Evolutionary conservation across 2,329 filamentous ascomycete genomes (phyloP), one percentile per base, ranked within the genome.

Genomic region (Emergomyces pasteurianus): DNA sequence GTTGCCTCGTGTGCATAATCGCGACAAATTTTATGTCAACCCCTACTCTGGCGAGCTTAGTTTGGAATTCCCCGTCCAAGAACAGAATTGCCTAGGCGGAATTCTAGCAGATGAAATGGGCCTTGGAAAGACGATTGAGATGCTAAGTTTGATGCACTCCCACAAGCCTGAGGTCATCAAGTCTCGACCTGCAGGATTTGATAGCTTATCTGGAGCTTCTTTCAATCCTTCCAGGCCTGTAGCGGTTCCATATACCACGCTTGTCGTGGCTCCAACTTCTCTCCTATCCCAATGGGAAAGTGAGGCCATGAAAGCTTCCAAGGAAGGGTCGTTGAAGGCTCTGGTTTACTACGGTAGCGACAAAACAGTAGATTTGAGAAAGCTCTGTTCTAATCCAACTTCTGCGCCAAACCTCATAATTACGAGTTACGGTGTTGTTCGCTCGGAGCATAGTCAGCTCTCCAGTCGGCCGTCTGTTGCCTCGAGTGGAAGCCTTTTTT

Each of bases 61-160:
- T 1, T 78, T 97, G 0, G 86, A 95, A 6, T 99, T 99, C 66
- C 94, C 94, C 0, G 83, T 86, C 2, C 94, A 99, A 71, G 90
- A 97, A 68, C 94, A 97, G 70, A 90, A 95, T 71, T 99, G 94
- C 66, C 79, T 96, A 0, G 94, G 94, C 52, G 94, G 94, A 6
- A 89, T 99, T 61, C 78, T 99, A 49, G 94, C 94, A 9, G 94
- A 99, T 69, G 81, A 97, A 74, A 99, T 99, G 94, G 94, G 94
- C 54, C 79, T 99, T 1, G 94, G 94, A 40, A 99, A 99, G 77
- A 99, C 94, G 0, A 97, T 99, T 59, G 92, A 99, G 71, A 97
- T 99, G 91, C 83, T 99, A 63, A 94, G 90, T 74, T 78, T 99
- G 57, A 83, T 99, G 5, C 94, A 99, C 71, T 84, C 89, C 0